These are phyloP conservation scores for Hibiscus tridactylites DNA, from an alignment of 345 rosid species.

Conservation along the genomic window DNA sequence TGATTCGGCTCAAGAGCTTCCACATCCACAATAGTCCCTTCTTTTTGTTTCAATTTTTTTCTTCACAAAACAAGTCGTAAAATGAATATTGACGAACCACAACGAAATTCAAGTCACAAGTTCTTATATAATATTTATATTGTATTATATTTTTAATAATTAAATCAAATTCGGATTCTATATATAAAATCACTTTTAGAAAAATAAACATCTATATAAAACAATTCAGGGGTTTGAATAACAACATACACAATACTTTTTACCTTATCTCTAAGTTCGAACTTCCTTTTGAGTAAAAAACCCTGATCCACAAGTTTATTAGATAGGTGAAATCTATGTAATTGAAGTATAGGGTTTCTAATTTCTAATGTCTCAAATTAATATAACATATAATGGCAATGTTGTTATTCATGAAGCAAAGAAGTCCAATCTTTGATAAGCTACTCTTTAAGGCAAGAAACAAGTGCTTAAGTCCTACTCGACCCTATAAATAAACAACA, in stretches of 20 bases:
- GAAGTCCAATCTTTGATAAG: slow-evolving; percentile 9
- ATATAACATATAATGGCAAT: slow-evolving; percentile 16
- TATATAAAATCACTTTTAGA: no score
- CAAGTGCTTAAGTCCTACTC: slow-evolving; percentile 9
- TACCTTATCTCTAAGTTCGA: background rate
- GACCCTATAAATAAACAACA: slow-evolving; percentile 27
- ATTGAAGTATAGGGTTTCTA: background rate
- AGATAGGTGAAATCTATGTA: background rate
- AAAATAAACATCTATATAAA: background rate
- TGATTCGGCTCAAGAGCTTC: no score
- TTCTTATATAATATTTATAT: no score
- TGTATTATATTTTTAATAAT: no score
- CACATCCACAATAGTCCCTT: no score
- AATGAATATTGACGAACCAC: no score
- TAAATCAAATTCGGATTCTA: no score
- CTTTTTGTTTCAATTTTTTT: no score
- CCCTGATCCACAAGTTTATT: background rate
- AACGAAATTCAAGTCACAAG: no score
- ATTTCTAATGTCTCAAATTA: background rate
- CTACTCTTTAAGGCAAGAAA: background rate
- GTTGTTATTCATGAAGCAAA: background rate
- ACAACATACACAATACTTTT: background rate
- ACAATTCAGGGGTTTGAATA: background rate
- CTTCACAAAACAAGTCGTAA: no score
- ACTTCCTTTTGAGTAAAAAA: background rate